Conservation (phyloP, 441 rosid species). For the Erodium moschatum region DNA sequence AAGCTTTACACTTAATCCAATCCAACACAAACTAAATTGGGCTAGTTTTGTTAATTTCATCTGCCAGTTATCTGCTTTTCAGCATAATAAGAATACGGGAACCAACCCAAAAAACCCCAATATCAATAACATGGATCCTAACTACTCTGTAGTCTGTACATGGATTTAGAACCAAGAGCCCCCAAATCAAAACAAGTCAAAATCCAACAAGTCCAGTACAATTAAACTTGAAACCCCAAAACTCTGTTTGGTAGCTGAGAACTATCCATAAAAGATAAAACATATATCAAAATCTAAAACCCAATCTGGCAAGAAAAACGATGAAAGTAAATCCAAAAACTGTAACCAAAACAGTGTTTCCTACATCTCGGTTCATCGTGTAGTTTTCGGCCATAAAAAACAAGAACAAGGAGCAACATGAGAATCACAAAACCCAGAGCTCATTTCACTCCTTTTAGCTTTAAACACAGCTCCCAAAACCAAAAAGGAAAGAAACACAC, state of each 20-base stretch:
- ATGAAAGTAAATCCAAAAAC: not conserved
- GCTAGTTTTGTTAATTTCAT: not conserved
- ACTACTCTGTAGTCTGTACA: not conserved
- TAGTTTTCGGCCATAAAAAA: not conserved
- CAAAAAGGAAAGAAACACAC: not conserved
- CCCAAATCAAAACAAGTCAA: too few species aligned
- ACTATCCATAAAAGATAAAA: not conserved
- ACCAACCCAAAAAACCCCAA: not conserved
- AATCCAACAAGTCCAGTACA: too few species aligned
- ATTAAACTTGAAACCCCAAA: not conserved
- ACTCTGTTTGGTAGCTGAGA: not conserved
- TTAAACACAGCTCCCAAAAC: too few species aligned
- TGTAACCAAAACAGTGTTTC: not conserved
- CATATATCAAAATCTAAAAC: not conserved
- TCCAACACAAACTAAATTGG: too few species aligned
- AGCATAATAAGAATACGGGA: not conserved
- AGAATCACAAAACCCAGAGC: not conserved
- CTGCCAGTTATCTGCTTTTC: not conserved
- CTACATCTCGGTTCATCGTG: not conserved
- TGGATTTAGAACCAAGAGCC: not conserved
- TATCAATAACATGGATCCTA: not conserved
- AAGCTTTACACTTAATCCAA: too few species aligned
- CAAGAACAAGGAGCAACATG: not conserved
- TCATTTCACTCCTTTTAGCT: not conserved
- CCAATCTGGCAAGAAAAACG: not conserved